Conservation (phyloP, 768 basidiomycete genomes). For the Tricholoma sp. region DNA sequence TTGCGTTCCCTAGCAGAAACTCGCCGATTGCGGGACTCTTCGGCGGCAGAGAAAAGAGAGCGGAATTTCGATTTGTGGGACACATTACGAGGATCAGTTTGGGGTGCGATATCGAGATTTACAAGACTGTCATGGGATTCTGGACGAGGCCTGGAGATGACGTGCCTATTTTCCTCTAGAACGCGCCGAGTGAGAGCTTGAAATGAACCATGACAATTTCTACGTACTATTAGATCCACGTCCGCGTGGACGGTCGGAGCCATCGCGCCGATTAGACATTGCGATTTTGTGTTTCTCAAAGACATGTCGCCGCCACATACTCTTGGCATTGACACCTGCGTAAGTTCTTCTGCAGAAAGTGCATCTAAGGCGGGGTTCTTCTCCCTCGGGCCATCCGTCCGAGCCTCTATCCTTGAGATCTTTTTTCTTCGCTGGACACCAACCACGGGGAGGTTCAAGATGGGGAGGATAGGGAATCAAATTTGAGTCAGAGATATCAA, state of each 20-base stretch:
- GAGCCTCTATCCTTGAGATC: slow-evolving; percentile 63
- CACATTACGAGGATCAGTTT: slow-evolving; percentile 26
- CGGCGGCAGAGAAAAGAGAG: slow-evolving; percentile 23
- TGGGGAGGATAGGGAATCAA: slow-evolving; percentile 70
- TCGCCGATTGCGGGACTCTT: slow-evolving; percentile 18
- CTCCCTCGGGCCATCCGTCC: slow-evolving; percentile 76
- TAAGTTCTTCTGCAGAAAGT: slow-evolving; percentile 83
- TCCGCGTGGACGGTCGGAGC: slow-evolving; percentile 56
- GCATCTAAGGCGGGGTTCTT: slow-evolving; percentile 74
- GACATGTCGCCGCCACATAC: slow-evolving; percentile 88
- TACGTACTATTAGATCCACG: slow-evolving; percentile 62
- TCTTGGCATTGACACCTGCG: slow-evolving; percentile 84
- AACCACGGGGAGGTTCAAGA: slow-evolving; percentile 80
- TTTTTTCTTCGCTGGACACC: slow-evolving; percentile 85
- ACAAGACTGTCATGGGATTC: slow-evolving; percentile 39
- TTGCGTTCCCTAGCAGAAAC: slow-evolving; percentile 11
- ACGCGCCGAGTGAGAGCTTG: neutral
- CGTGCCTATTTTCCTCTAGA: slow-evolving; percentile 56
- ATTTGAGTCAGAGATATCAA: slow-evolving; percentile 38
- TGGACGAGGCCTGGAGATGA: slow-evolving; percentile 21
- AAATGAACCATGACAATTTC: neutral
- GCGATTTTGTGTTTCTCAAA: slow-evolving; percentile 89
- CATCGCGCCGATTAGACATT: slow-evolving; percentile 82
- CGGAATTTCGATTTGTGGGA: slow-evolving; percentile 44
- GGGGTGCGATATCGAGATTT: slow-evolving; percentile 35